Percentiles rank a stretch among this genome's conserved stretches.
phyloP scores from a whole-genome alignment of 2,329 filamentous ascomycete species.

The Aspergillus awamori region DNA sequence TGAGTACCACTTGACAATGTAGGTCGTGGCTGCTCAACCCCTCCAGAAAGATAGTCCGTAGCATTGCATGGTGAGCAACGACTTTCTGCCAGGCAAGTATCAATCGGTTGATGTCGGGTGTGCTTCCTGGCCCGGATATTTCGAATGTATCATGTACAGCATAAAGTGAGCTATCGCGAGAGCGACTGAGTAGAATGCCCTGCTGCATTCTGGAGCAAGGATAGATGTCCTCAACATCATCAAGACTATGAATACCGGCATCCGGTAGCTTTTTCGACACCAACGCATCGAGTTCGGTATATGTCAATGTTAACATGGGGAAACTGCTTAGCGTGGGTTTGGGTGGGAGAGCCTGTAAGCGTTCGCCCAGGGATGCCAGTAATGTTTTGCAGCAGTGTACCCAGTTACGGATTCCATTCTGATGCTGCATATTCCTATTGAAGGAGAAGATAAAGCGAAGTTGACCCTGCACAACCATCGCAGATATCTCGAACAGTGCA shows the following conservation, averaged over 20 bases:
- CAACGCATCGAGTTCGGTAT: conserved; percentile 45
- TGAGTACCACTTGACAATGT: conserved; percentile 42
- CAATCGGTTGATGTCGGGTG: conserved; percentile 33
- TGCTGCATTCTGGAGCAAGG: conserved; percentile 45
- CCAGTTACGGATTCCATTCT: conserved; percentile 49
- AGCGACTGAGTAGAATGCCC: conserved; percentile 39
- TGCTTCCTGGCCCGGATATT: conserved; percentile 23
- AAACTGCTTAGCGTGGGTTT: conserved; percentile 48
- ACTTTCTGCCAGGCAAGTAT: conserved; percentile 36
- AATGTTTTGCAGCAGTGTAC: conserved; percentile 42
- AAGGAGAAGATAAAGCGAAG: conserved; percentile 56
- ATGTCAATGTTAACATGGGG: conserved; percentile 49
- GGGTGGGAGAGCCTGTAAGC: conserved; percentile 28
- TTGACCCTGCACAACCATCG: conserved; percentile 50
- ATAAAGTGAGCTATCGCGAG: conserved; percentile 39
- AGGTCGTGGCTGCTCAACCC: conserved; percentile 34
- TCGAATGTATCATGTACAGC: conserved; percentile 44
- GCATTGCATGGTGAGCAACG: conserved; percentile 37
- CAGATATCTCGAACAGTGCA: conserved; percentile 57
- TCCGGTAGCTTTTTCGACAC: conserved; percentile 40
- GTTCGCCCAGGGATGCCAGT: conserved; percentile 34
- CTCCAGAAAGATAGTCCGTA: conserved; percentile 43
- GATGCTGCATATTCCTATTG: conserved; percentile 53
- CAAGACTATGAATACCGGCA: conserved; percentile 36
- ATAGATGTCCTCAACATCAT: conserved; percentile 48